Percentiles rank a stretch among this genome's conserved stretches.
Evolutionary conservation across 1,139 yeast genomes (phyloP).

Genomic region (Candida sanyaensis): DNA sequence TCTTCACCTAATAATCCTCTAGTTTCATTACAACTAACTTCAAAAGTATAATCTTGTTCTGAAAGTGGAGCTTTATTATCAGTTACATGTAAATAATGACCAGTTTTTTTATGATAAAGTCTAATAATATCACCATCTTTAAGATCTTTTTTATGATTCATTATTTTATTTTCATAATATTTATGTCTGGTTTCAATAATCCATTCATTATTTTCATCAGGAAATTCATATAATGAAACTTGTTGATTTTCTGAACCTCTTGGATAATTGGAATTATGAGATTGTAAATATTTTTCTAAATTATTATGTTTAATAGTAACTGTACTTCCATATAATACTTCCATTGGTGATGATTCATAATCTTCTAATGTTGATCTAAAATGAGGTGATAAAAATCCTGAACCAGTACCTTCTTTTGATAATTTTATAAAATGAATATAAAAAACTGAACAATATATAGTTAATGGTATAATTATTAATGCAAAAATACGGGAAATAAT

Average conservation of each 20-base stretch:
- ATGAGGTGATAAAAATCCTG: constrained; percentile 53
- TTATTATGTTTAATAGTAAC: constrained; percentile 66
- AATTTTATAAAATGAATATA: constrained; percentile 51
- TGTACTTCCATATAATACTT: constrained; percentile 64
- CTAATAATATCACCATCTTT: constrained; percentile 54
- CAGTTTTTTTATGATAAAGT: constrained; percentile 62
- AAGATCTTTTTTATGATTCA: constrained; percentile 36
- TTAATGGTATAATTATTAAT: constrained; percentile 48
- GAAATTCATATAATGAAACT: constrained; percentile 59
- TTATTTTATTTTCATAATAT: constrained; percentile 26
- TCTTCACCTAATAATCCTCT: constrained; percentile 47
- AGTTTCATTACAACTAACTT: constrained; percentile 68
- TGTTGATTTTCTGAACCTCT: constrained; percentile 66
- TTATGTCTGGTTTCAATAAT: constrained; percentile 51
- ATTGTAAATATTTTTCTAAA: constrained; percentile 67
- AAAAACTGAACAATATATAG: constrained; percentile 50
- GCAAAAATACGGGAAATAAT: constrained; percentile 30
- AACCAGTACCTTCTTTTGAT: constrained; percentile 51
- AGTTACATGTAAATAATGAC: constrained; percentile 58
- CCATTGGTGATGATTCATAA: constrained; percentile 41
- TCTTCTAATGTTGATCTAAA: constrained; percentile 56
- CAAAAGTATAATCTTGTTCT: constrained; percentile 77
- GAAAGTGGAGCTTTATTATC: constrained; percentile 72
- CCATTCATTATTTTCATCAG: constrained; percentile 66
- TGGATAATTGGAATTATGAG: constrained; percentile 56